Percentiles rank a stretch among this genome's conserved stretches.
These are phyloP conservation scores for Agroathelia rolfsii DNA, from an alignment of 1,284 basidiomycete species.

Conservation along the genomic window DNA sequence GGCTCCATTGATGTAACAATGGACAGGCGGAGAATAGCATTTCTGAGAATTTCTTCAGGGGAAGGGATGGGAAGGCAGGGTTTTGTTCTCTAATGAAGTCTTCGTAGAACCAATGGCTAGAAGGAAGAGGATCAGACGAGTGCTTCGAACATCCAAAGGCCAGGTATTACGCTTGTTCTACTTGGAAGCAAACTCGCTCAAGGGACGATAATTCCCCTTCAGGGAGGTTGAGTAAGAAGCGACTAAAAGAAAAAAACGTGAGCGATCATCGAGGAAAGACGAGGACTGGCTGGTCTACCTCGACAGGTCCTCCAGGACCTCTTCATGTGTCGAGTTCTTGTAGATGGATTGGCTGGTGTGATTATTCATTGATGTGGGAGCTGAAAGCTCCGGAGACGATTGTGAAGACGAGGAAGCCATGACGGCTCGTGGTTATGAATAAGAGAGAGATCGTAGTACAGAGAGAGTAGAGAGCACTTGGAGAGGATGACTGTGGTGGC, in stretches of 20 bases:
- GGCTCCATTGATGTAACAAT: constrained; percentile 67
- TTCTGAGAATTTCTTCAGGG: constrained; percentile 91
- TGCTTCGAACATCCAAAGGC: constrained; percentile 9
- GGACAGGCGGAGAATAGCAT: constrained; percentile 83
- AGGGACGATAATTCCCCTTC: constrained; percentile 86
- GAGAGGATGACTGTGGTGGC: too few species aligned
- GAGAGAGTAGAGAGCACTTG: too few species aligned
- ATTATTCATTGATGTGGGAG: constrained; percentile 36
- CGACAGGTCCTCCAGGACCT: constrained; percentile 85
- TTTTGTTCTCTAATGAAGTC: constrained; percentile 94
- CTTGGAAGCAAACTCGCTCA: constrained; percentile 96
- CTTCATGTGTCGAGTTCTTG: constrained; percentile 58
- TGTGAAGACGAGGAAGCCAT: constrained; percentile 49
- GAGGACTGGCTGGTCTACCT: constrained; percentile 36
- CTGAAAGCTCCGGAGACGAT: constrained; percentile 63
- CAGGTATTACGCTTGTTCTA: constrained; percentile 87
- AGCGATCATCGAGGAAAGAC: constrained; percentile 7
- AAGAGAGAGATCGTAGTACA: constrained; percentile 30
- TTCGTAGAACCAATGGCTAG: constrained; percentile 98
- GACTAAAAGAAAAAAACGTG: constrained; percentile 34
- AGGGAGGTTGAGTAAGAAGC: constrained; percentile 96
- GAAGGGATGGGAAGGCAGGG: constrained; percentile 77
- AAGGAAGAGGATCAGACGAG: constrained; percentile 10
- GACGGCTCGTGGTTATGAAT: constrained; percentile 14
- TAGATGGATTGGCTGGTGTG: constrained; percentile 43